Base-by-base conservation (phyloP, 2,329 filamentous ascomycete species). In the Bipolaris bicolor region DNA sequence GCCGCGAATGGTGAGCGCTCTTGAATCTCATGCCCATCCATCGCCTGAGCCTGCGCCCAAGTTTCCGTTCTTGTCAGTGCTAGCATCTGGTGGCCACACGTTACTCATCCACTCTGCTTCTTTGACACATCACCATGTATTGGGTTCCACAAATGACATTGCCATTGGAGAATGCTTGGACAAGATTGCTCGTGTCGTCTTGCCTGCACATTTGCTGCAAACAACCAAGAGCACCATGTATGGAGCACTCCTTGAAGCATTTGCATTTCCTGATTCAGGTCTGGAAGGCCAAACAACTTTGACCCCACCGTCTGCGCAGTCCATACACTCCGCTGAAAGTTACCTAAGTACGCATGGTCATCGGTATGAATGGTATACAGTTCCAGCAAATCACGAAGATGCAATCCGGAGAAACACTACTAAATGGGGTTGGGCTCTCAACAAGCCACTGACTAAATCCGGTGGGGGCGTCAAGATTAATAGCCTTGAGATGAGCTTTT, bases 21-120 rank as follows among this genome's bases (percentile, higher is more conserved):
- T 94, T 58, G 72, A 80, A 50, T 50, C 62, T 3, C 41, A 51
- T 39, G 7, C 49, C 4, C 10, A 16, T 31, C 13, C 29, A 44
- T 16, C 13, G 34, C 22, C 46, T 15, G 47, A 52, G 16, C 5
- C 37, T 5, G 65, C 70, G 10, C 90, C 89, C 0, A 69, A 77
- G 1, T 97, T 96, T 66, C 94, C 95, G 1, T 97, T 97, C 74
- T 81, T 97, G 33, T 93, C 91, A 0, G 82, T 97, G 5, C 87
- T 99, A 46, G 91, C 95, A 15, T 97, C 92, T 0, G 95, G 95
- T 36, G 95, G 95, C 1, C 94, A 99, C 78, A 94, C 93, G 0
- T 86, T 96, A 73, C 86, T 99, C 18, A 86, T 97, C 39, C 85
- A 89, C 68, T 96, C 92, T 7, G 79, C 80, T 37, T 82, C 83